phyloP scores from a whole-genome alignment of 2,329 filamentous ascomycete genomes.

The Akanthomyces lecanii region DNA sequence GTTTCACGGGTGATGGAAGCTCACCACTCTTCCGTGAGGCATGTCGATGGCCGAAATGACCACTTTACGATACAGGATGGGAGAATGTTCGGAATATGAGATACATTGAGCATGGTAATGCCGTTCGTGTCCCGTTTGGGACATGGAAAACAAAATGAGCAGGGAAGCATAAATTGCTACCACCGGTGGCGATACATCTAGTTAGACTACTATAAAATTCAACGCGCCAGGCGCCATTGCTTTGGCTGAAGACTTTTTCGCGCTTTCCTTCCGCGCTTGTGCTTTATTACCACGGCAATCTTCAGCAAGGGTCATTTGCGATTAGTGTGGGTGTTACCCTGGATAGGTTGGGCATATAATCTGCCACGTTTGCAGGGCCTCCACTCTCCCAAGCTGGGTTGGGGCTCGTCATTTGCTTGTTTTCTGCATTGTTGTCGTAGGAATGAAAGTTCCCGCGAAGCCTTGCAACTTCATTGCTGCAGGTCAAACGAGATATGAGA shows the following conservation, averaged over 20 bases:
- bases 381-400: no score
- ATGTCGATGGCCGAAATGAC: conserved; percentile 12
- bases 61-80: conserved; percentile 18
- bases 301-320: no score
- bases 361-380: no score
- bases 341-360: no score
- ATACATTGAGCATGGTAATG: conserved; percentile 11
- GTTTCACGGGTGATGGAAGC: not conserved
- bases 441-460: not conserved
- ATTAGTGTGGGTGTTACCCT: no score
- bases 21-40: not conserved
- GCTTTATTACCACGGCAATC: no score
- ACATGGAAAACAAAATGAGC: conserved; percentile 12
- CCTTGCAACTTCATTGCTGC: not conserved
- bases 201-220: conserved; percentile 16
- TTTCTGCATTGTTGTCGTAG: not conserved
- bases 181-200: conserved; percentile 10
- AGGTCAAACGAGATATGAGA: not conserved
- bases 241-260: conserved; percentile 1
- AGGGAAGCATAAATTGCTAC: conserved; percentile 15
- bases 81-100: conserved; percentile 13
- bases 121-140: conserved; percentile 10
- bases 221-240: conserved; percentile 2
- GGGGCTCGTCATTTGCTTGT: not conserved
- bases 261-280: not conserved